Base-by-base conservation (phyloP, 2,329 filamentous ascomycete genomes). In the Penicillium olsonii region DNA sequence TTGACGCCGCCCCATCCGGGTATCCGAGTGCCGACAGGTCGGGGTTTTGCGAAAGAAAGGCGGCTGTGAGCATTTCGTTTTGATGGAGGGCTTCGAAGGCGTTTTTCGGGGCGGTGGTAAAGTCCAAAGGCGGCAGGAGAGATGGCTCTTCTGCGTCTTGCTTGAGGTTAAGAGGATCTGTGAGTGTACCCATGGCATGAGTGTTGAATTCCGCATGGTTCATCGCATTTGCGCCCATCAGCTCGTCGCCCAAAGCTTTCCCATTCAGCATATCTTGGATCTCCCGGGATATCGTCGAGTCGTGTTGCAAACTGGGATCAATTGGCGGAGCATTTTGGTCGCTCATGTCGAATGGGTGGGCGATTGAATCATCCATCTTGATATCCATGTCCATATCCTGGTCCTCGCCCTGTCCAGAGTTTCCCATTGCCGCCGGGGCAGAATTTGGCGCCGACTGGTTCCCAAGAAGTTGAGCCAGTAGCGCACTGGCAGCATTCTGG, bases 401-500 rank as follows among this genome's bases (percentile, higher is more conserved):
- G 9, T 52, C 29, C 22, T 53, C 53, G 4, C 37, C 31, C 45
- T 45, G 40, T 26, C 46, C 56, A 20, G 48, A 45, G 49, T 52
- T 52, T 27, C 42, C 49, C 37, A 42, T 48, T 33, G 59, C 57
- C 37, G 61, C 51, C 26, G 45, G 39, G 9, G 52, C 50, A 39
- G 57, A 56, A 38, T 53, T 55, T 27, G 60, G 45, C 46, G 59
- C 52, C 29, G 61, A 47, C 51, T 68, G 67, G 50, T 67, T 69
- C 35, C 70, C 68, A 45, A 74, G 65, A 8, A 74, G 61, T 57
- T 74, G 71, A 29, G 72, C 71, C 37, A 74, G 62, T 14, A 74
- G 65, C 37, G 71, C 68, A 20, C 68, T 71, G 47, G 72, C 71
- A 37, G 71, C 71, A 35, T 63, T 69, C 52, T 74, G 71, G 34